Conservation (phyloP, 129 eudicot genomes). For the Ambrosia trifida region DNA sequence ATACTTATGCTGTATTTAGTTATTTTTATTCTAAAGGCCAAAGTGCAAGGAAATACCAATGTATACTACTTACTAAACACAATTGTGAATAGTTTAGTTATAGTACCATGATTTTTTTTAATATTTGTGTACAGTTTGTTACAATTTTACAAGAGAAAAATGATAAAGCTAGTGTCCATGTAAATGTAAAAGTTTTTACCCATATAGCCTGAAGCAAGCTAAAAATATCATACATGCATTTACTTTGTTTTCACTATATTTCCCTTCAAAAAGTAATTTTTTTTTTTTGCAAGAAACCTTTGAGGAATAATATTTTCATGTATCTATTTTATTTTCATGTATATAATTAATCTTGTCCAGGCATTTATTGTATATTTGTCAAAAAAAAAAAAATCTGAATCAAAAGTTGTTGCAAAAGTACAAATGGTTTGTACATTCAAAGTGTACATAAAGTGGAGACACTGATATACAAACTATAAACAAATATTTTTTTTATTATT, state of each 20-base stretch:
- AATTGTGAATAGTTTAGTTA: background rate
- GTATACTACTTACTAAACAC: background rate
- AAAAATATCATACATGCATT: too few relatives aligned
- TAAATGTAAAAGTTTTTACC: too few relatives aligned
- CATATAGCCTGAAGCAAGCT: too few relatives aligned
- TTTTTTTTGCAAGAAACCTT: background rate
- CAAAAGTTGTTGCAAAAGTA: background rate
- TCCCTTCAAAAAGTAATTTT: background rate
- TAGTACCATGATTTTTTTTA: background rate
- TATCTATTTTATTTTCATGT: background rate
- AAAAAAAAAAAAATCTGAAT: background rate
- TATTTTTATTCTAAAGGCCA: background rate
- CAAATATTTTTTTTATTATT: too few relatives aligned
- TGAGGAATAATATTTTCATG: background rate
- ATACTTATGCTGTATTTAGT: background rate
- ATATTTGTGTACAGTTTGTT: background rate
- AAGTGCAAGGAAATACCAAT: background rate
- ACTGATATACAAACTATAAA: too few relatives aligned
- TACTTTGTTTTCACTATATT: too few relatives aligned
- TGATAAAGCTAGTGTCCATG: background rate
- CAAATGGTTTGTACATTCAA: background rate
- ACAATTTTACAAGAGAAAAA: background rate
- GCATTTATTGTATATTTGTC: too few relatives aligned
- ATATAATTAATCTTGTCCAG: background rate
- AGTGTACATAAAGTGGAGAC: background rate